Base-by-base conservation (phyloP, 257 asterid genomes). In the Fraxinus excelsior region DNA sequence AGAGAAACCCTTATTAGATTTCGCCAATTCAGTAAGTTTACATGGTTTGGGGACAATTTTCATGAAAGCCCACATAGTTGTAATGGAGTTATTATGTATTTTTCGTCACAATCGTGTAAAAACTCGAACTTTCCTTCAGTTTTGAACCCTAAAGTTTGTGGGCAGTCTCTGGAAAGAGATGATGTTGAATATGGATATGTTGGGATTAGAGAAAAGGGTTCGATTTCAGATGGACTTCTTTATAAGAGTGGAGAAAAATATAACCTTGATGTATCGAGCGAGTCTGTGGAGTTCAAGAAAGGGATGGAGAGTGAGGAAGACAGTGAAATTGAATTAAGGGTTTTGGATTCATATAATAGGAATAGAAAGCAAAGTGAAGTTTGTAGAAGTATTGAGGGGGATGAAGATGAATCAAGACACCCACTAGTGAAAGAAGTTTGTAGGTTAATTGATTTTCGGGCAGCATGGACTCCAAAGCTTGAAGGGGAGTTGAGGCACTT, bases 341-440 rank as follows among this genome's bases (percentile, higher is more conserved):
- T 82, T 82, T 81, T 87, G 81, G 86, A 86, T 80, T 87, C 90
- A 42, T 84, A 83, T 76, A 78, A 79, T 56, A 76, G 78, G 79
- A 82, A 66, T 75, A 56, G 66, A 73, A 84, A 58, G 37, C 77
- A 71, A 74, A 73, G 66, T 29, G 79, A 78, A 56, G 81, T 49
- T 81, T 79, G 78, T 35, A 78, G 86, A 76, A 82, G 78, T 80
- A 74, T 85, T 49, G 86, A 87, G 77, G 87, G 76, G 76, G 87
- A 87, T 32, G 92, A 82, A 66, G 91, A 85, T 62, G 99, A 90
- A 80, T 72, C 82, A 70, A 84, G 91, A 79, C 97, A 93, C 75
- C 98, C 98, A 76, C 83, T 93, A 65, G 96, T 95, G 73, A 95
- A 86, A 81, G 98, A 93, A 85, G 64, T 86, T 53, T 89, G 93